Conservation (phyloP, 441 rosid genomes). For the Erysimum cheiri region DNA sequence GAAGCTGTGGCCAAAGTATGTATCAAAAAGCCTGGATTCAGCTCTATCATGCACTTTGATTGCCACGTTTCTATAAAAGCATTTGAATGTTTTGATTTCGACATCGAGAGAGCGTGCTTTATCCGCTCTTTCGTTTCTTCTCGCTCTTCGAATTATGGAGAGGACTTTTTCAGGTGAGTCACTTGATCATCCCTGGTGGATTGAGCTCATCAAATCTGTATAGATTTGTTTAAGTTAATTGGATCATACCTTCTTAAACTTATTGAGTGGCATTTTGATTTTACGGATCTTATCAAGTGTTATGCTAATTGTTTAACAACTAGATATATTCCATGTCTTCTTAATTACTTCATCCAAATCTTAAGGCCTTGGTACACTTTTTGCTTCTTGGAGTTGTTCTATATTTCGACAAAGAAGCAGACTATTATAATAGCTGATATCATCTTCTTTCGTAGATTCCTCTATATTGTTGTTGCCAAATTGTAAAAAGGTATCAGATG, state of each 20-base stretch:
- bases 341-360: conserved; percentile 3
- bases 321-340: background rate
- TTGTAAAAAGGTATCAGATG: background rate
- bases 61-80: conserved; percentile 48
- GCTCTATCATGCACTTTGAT: conserved; percentile 76
- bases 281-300: background rate
- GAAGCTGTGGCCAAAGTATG: conserved; percentile 73
- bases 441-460: background rate
- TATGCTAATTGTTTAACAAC: background rate
- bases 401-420: background rate
- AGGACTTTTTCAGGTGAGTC: conserved; percentile 61
- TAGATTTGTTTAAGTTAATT: no score
- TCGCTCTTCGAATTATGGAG: conserved; percentile 51
- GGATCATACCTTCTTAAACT: no score
- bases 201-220: background rate
- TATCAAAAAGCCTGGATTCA: conserved; percentile 66
- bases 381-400: conserved; percentile 23
- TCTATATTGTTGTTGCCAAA: background rate
- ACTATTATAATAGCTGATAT: conserved; percentile 1
- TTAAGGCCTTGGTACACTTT: background rate
- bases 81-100: conserved; percentile 42
- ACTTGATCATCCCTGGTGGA: background rate
- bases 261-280: no score
- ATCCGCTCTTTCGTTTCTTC: conserved; percentile 47
- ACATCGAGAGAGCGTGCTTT: conserved; percentile 52